Evolutionary conservation across 1,284 basidiomycete genomes (phyloP), one percentile per base, ranked within the genome.

Genomic region (Ustilago cynodontis): DNA sequence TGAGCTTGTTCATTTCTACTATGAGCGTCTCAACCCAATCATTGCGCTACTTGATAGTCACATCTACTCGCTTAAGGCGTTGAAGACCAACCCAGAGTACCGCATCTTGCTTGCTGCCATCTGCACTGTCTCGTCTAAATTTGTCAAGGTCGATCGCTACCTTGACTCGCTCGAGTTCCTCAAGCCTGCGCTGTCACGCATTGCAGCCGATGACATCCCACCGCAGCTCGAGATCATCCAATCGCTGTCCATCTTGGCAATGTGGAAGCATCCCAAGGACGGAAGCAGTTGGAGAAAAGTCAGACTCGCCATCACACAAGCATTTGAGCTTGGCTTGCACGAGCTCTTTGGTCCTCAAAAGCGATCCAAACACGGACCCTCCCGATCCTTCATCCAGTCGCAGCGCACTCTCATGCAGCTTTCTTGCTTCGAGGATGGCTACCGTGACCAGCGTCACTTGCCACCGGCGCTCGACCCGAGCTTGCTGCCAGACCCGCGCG

Each of bases 71-170:
- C 80, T 85, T 9, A 77, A 76, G 20, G 93, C 93, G 83, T 90
- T 94, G 79, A 92, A 93, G 80, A 37, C 65, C 35, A 77, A 72
- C 29, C 88, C 88, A 11, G 90, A 89, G 75, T 93, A 91, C 59
- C 91, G 92, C 2, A 91, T 94, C 82, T 88, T 94, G 57, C 94
- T 93, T 86, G 92, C 93, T 14, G 90, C 91, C 33, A 88, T 94
- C 64, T 89, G 94, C 82, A 92, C 93, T 90, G 92, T 91, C 31
- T 91, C 91, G 26, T 92, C 91, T 88, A 94, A 94, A 86, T 94
- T 94, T 80, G 93, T 93, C 88, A 90, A 90, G 71, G 89, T 91
- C 18, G 90, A 90, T 52, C 86, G 66, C 47, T 77, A 77, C 39
- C 39, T 77, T n/a, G 74, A 77, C 39, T 52, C 70, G 22, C 74